These are phyloP conservation scores for Mucor irregularis DNA, from an alignment of 371 early-diverging fungal species.

Conservation along the genomic window DNA sequence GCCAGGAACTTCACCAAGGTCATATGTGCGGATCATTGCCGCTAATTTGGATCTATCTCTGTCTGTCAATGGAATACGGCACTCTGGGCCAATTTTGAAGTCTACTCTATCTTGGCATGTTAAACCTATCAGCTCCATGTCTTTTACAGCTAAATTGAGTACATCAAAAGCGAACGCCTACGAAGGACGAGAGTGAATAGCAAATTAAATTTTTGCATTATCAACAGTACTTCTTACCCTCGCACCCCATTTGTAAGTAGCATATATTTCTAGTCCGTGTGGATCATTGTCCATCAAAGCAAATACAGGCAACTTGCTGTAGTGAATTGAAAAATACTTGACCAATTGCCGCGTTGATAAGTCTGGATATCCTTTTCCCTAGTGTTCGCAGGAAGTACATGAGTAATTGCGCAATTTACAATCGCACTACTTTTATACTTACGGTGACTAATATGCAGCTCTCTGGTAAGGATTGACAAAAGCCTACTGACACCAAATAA, in stretches of 20 bases:
- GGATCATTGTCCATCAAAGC: constrained; percentile 50
- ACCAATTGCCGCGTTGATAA: constrained; percentile 44
- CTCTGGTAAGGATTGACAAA: constrained; percentile 21
- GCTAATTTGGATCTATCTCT: constrained; percentile 26
- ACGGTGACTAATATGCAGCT: constrained; percentile 44
- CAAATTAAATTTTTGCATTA: background rate
- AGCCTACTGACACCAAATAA: constrained; percentile 36
- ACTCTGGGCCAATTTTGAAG: constrained; percentile 20
- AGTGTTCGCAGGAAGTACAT: background rate
- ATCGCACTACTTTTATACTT: too few relatives aligned
- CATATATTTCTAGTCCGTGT: constrained; percentile 50
- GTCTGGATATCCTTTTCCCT: constrained; percentile 53
- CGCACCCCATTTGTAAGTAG: constrained; percentile 53
- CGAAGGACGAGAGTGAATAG: background rate
- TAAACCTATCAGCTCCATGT: constrained; percentile 36
- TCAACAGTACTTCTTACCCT: constrained; percentile 17
- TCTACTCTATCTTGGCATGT: constrained; percentile 27
- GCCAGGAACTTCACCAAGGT: constrained; percentile 15
- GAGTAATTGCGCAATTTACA: too few relatives aligned
- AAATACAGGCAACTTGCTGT: constrained; percentile 24
- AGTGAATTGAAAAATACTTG: constrained; percentile 27
- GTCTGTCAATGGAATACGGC: constrained; percentile 20
- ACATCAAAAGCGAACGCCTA: constrained; percentile 43
- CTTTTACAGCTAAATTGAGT: constrained; percentile 35
- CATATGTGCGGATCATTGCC: constrained; percentile 9